Percentiles rank a stretch among this genome's conserved stretches.
Conservation (phyloP, 2,329 filamentous ascomycete genomes). For the Pezicula carpinea region DNA sequence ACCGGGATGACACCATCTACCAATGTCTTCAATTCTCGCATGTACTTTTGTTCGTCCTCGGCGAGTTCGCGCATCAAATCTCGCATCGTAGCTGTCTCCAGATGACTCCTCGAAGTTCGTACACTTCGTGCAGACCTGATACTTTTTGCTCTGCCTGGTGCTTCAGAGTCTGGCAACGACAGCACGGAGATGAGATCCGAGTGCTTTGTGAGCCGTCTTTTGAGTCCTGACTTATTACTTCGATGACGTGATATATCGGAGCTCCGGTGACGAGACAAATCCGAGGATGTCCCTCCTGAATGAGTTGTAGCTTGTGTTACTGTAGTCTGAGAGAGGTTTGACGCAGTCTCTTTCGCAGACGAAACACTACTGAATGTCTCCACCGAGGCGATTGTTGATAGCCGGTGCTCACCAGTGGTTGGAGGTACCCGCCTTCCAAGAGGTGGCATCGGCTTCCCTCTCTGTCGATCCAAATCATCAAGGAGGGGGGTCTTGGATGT, state of each 20-base stretch:
- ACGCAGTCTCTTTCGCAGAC: conserved; percentile 17
- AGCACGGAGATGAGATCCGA: conserved; percentile 92
- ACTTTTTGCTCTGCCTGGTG: conserved; percentile 57
- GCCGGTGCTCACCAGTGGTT: conserved; percentile 19
- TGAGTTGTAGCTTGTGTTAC: conserved; percentile 35
- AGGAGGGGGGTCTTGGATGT: conserved; percentile 6
- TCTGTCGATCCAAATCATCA: conserved; percentile 7
- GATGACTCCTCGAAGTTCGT: conserved; percentile 63
- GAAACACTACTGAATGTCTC: conserved; percentile 21
- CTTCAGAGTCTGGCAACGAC: conserved; percentile 60
- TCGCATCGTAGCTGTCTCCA: conserved; percentile 63
- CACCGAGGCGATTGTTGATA: conserved; percentile 27
- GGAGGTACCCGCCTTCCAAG: conserved; percentile 15
- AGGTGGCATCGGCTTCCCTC: conserved; percentile 10
- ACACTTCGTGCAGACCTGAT: conserved; percentile 75
- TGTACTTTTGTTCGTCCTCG: conserved; percentile 82
- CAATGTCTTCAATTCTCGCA: conserved; percentile 83
- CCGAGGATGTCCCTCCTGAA: conserved; percentile 16
- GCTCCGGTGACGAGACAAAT: conserved; percentile 22
- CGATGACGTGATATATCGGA: conserved; percentile 21
- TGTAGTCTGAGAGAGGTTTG: conserved; percentile 31
- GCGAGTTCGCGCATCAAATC: conserved; percentile 77
- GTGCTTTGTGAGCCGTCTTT: conserved; percentile 76
- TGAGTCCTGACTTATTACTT: conserved; percentile 37
- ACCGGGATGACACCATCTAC: conserved; percentile 96